Base-by-base conservation (phyloP, 208 protist species). In the Trypanosoma theileri region DNA sequence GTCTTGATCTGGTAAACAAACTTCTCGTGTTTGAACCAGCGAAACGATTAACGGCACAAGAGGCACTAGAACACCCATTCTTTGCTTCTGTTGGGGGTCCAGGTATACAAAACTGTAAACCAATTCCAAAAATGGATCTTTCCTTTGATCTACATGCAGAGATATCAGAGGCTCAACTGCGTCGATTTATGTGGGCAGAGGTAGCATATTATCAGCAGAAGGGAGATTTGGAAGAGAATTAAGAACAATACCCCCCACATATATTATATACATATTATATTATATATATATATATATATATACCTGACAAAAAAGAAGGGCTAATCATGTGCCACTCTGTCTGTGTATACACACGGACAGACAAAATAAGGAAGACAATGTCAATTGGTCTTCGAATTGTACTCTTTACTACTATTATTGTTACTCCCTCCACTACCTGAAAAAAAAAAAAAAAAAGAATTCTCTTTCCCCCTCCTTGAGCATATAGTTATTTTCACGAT, bases 21-120 rank as follows among this genome's bases (percentile, higher is more conserved):
- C 93, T 98, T 86, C 81, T 98, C n/a, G 79, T 78, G 41, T 96
- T 97, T 65, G 92, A 98, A 53, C 92, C 96, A 19, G 68, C 73
- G 10, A 92, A 97, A 53, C 86, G 96, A 57, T 69, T 95, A n/a
- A 97, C 93, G 9, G 94, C 92, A 1, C 22, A 66, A 52, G 80
- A 94, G 61, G 90, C 93, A 2, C 69, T 98, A 26, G 42, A 82
- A 42, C 96, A 98, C 46, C 76, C 85, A 0, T 98, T 96, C 63
- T 95, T 98, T 55, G 82, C 45, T 19, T 60, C 58, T 50, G 80
- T 93, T 21, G 86, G 77, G 7, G 86, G 79, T 11, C 52, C 65
- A 4, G 85, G 83, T 46, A 76, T 64, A 52, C 58, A 72, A 26
- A 45, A 48, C 10, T 82, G 71, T 45, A 79, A 76, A 51, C 41